Percentiles rank a stretch among this genome's conserved stretches.
phyloP scores from a whole-genome alignment of 495 filamentous ascomycete species.

The Hapsidospora chrysogenum region DNA sequence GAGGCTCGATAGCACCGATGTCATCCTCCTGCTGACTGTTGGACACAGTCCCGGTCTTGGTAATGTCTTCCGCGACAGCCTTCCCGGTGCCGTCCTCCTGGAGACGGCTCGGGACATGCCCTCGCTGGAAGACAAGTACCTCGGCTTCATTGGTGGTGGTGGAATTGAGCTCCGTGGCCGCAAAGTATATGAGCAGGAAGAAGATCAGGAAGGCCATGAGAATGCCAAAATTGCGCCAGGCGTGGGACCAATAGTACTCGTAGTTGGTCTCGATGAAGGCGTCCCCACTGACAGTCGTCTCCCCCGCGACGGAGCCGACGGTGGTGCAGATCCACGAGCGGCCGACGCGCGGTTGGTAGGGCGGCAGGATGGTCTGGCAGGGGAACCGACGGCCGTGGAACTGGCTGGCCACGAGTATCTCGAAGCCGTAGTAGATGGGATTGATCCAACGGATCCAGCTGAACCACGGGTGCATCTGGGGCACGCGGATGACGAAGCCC shows the following conservation, averaged over 20 bases:
- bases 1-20: constrained; percentile 6
- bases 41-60: constrained; percentile 14
- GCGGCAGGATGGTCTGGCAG: constrained; percentile 26
- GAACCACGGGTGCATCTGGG: constrained; percentile 66
- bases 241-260: constrained; percentile 41
- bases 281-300: constrained; percentile 39
- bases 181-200: constrained; percentile 49
- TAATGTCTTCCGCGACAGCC: constrained; percentile 32
- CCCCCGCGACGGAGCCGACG: constrained; percentile 44
- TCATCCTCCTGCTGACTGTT: constrained; percentile 26
- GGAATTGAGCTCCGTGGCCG: constrained; percentile 56
- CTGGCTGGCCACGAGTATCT: constrained; percentile 54
- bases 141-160: constrained; percentile 74
- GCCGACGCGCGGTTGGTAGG: constrained; percentile 12
- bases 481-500: constrained; percentile 59
- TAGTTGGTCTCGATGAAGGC: constrained; percentile 45
- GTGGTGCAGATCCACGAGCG: constrained; percentile 45
- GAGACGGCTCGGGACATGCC: constrained; percentile 38
- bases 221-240: constrained; percentile 76
- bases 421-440: constrained; percentile 64
- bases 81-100: constrained; percentile 36
- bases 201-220: constrained; percentile 55
- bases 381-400: constrained; percentile 36
- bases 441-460: constrained; percentile 72
- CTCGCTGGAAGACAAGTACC: constrained; percentile 69